Conservation (phyloP, 345 rosid genomes). For the Anastatica hierochuntica region DNA sequence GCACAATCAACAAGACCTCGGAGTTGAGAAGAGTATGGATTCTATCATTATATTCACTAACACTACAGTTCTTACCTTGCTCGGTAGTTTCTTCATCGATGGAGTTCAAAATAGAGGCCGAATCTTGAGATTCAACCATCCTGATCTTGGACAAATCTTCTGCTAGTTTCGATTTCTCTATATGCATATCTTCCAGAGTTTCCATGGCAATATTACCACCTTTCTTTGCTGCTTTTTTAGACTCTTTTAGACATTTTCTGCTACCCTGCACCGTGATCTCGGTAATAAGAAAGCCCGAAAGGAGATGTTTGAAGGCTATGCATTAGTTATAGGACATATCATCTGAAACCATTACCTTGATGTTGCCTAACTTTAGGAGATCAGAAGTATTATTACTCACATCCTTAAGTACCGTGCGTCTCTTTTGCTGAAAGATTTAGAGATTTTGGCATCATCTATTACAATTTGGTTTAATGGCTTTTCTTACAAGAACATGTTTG, state of each 20-base stretch:
- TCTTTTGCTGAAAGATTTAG: slow-evolving; percentile 49
- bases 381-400: slow-evolving; percentile 42
- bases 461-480: slow-evolving; percentile 44
- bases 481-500: slow-evolving; percentile 26
- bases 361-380: slow-evolving; percentile 29
- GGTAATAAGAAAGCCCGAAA: slow-evolving; percentile 14
- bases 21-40: neutral
- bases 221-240: slow-evolving; percentile 24
- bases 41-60: slow-evolving; percentile 9
- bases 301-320: neutral
- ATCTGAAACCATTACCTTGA: slow-evolving; percentile 36
- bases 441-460: slow-evolving; percentile 34
- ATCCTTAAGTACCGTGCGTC: slow-evolving; percentile 72
- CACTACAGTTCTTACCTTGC: slow-evolving; percentile 15
- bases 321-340: neutral
- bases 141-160: slow-evolving; percentile 65
- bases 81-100: slow-evolving; percentile 24
- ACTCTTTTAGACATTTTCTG: slow-evolving; percentile 30
- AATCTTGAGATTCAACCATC: slow-evolving; percentile 45
- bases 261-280: slow-evolving; percentile 33
- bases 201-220: slow-evolving; percentile 27
- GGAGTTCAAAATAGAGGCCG: slow-evolving; percentile 21
- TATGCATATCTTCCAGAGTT: slow-evolving; percentile 33
- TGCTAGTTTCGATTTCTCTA: slow-evolving; percentile 47
- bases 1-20: slow-evolving; percentile 22